A percentile compares a stretch with the other conserved stretches of the same genome.
These are phyloP conservation scores for Podospora anserina DNA, from an alignment of 495 filamentous ascomycete species.

Conservation along the genomic window DNA sequence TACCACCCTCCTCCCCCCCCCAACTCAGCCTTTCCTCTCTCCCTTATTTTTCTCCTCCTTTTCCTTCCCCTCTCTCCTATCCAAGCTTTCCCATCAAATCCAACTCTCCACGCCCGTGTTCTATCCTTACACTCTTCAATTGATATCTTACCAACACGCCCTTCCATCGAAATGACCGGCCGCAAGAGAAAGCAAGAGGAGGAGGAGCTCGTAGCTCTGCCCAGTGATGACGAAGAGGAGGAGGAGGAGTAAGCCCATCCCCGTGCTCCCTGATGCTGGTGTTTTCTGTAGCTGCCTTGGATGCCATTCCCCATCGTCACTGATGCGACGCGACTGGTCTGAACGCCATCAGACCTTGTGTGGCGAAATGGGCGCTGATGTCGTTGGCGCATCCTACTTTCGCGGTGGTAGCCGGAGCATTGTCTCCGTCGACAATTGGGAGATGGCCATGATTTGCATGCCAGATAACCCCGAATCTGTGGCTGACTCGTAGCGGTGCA, in stretches of 20 bases:
- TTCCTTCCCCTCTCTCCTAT: slow-evolving; percentile 21
- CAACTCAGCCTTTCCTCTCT: slow-evolving; percentile 32
- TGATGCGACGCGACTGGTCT: slow-evolving; percentile 26
- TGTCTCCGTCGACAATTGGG: background rate
- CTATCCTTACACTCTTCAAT: slow-evolving; percentile 10
- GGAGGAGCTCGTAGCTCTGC: slow-evolving; percentile 53
- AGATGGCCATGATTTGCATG: background rate
- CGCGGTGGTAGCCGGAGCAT: background rate
- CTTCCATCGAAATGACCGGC: slow-evolving; percentile 38
- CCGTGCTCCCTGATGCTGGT: background rate
- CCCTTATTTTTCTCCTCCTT: slow-evolving; percentile 27
- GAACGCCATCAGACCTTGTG: slow-evolving; percentile 3
- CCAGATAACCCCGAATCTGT: background rate
- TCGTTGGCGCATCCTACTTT: background rate
- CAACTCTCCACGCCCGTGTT: slow-evolving; percentile 20
- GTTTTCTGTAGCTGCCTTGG: slow-evolving; percentile 16
- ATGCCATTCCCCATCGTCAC: slow-evolving; percentile 13
- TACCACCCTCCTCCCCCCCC: slow-evolving; percentile 28
- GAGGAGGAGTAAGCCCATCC: slow-evolving; percentile 49
- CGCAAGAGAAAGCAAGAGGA: slow-evolving; percentile 51
- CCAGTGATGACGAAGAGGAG: slow-evolving; percentile 46
- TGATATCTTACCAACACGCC: slow-evolving; percentile 19
- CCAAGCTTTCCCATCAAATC: slow-evolving; percentile 19
- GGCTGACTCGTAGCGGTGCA: background rate
- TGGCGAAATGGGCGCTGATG: slow-evolving; percentile 20